Base-by-base conservation (phyloP, 2,329 filamentous ascomycete species). In the Xylariaceae sp. region DNA sequence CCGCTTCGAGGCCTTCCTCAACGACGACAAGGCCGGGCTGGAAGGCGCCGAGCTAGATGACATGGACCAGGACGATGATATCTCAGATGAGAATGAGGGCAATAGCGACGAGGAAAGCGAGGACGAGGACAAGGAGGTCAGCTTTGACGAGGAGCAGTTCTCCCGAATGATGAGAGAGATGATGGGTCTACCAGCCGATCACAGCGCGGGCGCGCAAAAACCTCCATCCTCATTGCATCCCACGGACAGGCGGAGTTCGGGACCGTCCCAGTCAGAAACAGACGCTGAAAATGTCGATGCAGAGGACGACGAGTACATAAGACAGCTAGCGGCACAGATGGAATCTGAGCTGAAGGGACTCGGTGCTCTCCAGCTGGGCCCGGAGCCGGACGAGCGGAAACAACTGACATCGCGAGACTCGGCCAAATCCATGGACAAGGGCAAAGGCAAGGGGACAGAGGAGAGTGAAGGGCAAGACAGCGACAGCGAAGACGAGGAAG, bases 1-100 rank as follows among this genome's bases (percentile, higher is more conserved):
- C 29, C 77, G 87, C n/a, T 96, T 98, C 51, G 88, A 95, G 52
- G 70, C 83, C 10, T 96, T 98, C 48, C 60, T 98, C 29, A 85
- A 93, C 36, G 86, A 96, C 47, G 83, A 93, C 9, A 73, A 72
- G 29, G 87, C 88, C 1, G 89, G 84, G 1, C 57, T 79, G 5
- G 88, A 94, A 29, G 90, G 88, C 0, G 84, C 80, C 0, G 78
- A 86, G 38, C 58, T 85, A 10, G 67, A 73, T 40, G 81, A 84
- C 8, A 84, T 85, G 70, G 83, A 85, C 39, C 60, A 70, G 12
- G 80, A 83, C 39, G 68, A 78, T 27, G 67, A 73, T 13, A 57
- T 67, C 8, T 62, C 67, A 2, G 61, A 70, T 5, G 64, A 69
- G 5, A 67, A 69, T 2, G 70, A 70, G 3, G 63, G 59, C 3